Evolutionary conservation across 345 rosid species (phyloP), one percentile per base, ranked within the genome.

Genomic region (Fremontodendron californicum): DNA sequence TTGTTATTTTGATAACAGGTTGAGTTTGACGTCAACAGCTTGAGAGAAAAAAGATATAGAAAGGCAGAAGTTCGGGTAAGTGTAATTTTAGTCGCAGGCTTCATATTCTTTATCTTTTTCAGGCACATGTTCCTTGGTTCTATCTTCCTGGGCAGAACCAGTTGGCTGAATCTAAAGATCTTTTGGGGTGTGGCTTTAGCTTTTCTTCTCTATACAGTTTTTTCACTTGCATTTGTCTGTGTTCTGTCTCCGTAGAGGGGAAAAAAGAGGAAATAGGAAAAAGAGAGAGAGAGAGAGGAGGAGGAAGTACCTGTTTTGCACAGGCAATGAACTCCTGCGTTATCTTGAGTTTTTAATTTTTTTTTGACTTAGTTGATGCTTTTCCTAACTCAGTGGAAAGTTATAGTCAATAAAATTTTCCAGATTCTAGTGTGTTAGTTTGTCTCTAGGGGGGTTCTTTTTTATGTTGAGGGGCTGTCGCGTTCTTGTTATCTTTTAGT

Each of bases 11-110:
- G 0, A 48, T 64, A 52, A 83, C 85, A 85, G 89, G 83, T 70
- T 84, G 83, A 84, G 86, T 55, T 65, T 76, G 57, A 75, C 85
- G 37, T 84, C 86, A 35, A 77, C 75, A 9, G 87, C 84, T 1
- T 83, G 81, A 74, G 60, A 58, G 25, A n/a, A n/a, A n/a, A n/a
- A n/a, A n/a, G n/a, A n/a, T n/a, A n/a, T n/a, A n/a, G n/a, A n/a
- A n/a, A n/a, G n/a, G n/a, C n/a, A n/a, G n/a, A n/a, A n/a, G n/a
- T n/a, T n/a, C n/a, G n/a, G n/a, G n/a, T n/a, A n/a, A n/a, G n/a
- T n/a, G n/a, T n/a, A n/a, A n/a, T n/a, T n/a, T n/a, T n/a, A n/a
- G n/a, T n/a, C n/a, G n/a, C n/a, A n/a, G n/a, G n/a, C n/a, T n/a
- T n/a, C n/a, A n/a, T n/a, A n/a, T n/a, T n/a, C n/a, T n/a, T n/a